A percentile compares a stretch with the other conserved stretches of the same genome.
These are phyloP conservation scores for Corchorus capsularis DNA, from an alignment of 345 rosid species.

Conservation along the genomic window DNA sequence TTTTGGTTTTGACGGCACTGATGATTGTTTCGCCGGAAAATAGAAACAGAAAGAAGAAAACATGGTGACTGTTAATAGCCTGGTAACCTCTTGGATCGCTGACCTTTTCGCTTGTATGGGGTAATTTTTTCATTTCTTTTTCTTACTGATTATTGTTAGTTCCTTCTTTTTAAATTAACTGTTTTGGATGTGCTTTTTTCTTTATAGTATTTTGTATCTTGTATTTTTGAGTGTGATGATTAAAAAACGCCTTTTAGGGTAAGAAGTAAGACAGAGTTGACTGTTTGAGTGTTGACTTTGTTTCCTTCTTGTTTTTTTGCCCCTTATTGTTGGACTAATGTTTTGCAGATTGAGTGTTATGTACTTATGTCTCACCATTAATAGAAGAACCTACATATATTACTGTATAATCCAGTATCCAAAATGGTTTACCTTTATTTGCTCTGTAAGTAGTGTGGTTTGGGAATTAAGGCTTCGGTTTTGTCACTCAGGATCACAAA, in stretches of 20 bases:
- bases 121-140: constrained; percentile 34
- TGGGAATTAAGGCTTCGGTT: too few relatives aligned
- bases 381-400: background rate
- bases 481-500: background rate
- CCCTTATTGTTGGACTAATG: background rate
- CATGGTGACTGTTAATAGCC: constrained; percentile 42
- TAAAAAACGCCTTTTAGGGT: background rate
- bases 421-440: background rate
- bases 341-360: background rate
- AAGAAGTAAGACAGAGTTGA: background rate
- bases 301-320: background rate
- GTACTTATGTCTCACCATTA: too few relatives aligned
- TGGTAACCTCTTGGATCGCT: constrained; percentile 49
- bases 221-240: background rate
- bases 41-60: background rate
- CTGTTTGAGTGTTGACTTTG: background rate
- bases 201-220: background rate
- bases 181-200: background rate
- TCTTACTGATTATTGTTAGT: background rate
- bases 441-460: background rate
- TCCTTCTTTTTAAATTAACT: background rate
- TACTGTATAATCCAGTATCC: background rate
- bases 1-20: too few relatives aligned
- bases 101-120: constrained; percentile 59
- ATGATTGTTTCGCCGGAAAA: background rate